These are phyloP conservation scores for Podila epicladia DNA, from an alignment of 192 early-diverging fungal genomes.

Conservation along the genomic window DNA sequence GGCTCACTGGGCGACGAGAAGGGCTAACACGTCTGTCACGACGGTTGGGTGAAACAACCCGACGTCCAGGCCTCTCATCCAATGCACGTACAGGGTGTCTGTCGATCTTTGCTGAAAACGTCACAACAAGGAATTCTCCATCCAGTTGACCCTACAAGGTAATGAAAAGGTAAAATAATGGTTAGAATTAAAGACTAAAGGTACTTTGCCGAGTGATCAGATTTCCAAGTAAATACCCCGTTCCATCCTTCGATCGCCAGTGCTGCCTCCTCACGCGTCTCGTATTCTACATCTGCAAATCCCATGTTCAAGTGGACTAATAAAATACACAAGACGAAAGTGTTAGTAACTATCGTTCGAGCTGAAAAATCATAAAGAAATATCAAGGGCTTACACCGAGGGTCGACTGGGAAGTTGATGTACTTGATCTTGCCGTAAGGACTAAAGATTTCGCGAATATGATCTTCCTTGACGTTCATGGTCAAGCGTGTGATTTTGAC, in stretches of 20 bases:
- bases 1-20: conserved; percentile 19
- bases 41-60: conserved; percentile 26
- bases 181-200: too few relatives aligned
- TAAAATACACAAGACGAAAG: neutral
- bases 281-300: conserved; percentile 42
- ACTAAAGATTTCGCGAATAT: conserved; percentile 37
- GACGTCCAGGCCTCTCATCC: conserved; percentile 6
- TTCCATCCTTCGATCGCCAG: conserved; percentile 43
- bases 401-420: conserved; percentile 37
- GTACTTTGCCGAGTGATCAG: too few relatives aligned
- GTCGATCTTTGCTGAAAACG: conserved; percentile 26
- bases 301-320: conserved; percentile 43
- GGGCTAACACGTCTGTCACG: conserved; percentile 9
- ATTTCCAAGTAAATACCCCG: conserved; percentile 1
- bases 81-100: conserved; percentile 10
- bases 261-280: conserved; percentile 34
- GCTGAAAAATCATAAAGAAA: neutral
- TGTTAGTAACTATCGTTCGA: neutral
- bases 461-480: conserved; percentile 34
- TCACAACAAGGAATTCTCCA: conserved; percentile 33
- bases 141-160: conserved; percentile 23
- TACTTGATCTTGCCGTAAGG: conserved; percentile 40
- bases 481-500: conserved; percentile 26
- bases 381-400: conserved; percentile 23
- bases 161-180: neutral